Base-by-base conservation (phyloP, 2,329 filamentous ascomycete genomes). In the Ophiocordyceps unilateralis region DNA sequence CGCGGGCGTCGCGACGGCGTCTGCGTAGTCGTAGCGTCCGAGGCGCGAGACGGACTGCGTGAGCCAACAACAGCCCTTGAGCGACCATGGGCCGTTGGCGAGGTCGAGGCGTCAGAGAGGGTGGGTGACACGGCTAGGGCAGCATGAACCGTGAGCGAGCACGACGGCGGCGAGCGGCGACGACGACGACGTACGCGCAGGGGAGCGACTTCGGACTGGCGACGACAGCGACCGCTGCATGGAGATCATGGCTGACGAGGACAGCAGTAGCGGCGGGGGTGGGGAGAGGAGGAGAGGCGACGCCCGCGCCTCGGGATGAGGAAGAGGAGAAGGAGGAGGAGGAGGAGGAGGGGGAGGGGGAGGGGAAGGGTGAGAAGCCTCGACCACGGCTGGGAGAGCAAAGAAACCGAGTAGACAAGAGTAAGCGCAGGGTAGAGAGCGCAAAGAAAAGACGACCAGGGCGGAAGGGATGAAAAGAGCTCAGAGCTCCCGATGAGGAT, bases 141-240 rank as follows among this genome's bases (percentile, higher is more conserved):
- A 44, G 43, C 39, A 46, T 46, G 44, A 51, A 43, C 46, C 41
- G 54, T 61, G 51, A 61, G 58, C 50, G 56, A 48, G 43, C 20
- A 41, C 41, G 21, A 40, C 48, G 41, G 46, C 44, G 45, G 46
- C 48, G 50, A 41, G n/a, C 24, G 24, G 24, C 24, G 39, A 12
- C 43, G 22, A 39, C 21, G 38, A 36, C 34, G 17, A 79, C 76
- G 58, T 77, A 80, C 76, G 68, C 55, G 69, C 64, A 60, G 72
- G 70, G 51, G 70, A 65, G 54, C 69, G 66, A 50, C 69, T 65
- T 62, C 69, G 69, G 61, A 74, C 73, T 53, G 74, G 71, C 59
- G 76, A 78, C 50, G 76, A 78, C 48, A 72, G 64, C 49, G 73
- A 76, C 53, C 70, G 70, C 62, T 76, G 70, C 72, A 76, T 74